Percentiles rank a stretch among this genome's conserved stretches.
Evolutionary conservation across 148 eudicot species (phyloP).

Genomic region (Arctostaphylos glauca): DNA sequence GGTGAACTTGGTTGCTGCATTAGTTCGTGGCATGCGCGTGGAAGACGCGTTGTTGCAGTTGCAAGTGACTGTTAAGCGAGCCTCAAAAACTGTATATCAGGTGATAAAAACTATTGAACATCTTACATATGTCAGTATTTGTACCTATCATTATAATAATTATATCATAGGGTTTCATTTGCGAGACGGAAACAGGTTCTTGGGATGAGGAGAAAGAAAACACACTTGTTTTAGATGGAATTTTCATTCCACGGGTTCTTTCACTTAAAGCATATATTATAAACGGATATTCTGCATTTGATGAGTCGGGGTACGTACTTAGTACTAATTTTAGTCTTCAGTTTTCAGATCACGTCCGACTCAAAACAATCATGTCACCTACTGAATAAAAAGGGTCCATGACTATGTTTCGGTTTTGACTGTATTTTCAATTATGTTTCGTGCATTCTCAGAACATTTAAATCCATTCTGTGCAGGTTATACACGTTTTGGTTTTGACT

Average conservation of each 20-base stretch:
- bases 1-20: conserved; percentile 89
- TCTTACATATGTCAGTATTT: neutral
- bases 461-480: too few relatives aligned
- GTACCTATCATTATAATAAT: neutral
- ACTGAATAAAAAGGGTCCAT: neutral
- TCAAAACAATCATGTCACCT: neutral
- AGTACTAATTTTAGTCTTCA: neutral
- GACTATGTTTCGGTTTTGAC: neutral
- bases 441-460: neutral
- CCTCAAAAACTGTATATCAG: conserved; percentile 89
- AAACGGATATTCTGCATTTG: neutral
- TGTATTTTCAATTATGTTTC: neutral
- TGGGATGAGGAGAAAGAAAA: neutral
- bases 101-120: conserved; percentile 32
- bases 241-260: neutral
- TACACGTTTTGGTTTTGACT: too few relatives aligned
- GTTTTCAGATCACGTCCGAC: neutral
- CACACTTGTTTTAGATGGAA: neutral
- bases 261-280: neutral
- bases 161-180: neutral
- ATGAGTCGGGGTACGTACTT: neutral
- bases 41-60: conserved; percentile 96
- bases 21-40: conserved; percentile 96
- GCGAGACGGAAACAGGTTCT: neutral
- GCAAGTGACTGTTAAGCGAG: conserved; percentile 90